phyloP scores from a whole-genome alignment of 1,284 basidiomycete species.

The Ustilago hordei region DNA sequence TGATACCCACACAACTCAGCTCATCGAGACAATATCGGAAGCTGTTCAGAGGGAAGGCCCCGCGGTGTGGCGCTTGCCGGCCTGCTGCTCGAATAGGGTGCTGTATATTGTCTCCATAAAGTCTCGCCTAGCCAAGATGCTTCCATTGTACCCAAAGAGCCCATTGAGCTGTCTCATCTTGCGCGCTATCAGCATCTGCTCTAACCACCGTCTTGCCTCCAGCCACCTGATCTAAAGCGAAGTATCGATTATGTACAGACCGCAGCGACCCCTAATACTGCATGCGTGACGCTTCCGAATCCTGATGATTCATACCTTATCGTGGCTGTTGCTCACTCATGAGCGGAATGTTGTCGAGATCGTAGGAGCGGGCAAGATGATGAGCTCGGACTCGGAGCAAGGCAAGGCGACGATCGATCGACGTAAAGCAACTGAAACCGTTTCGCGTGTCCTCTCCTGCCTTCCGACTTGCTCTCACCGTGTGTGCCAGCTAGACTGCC shows the following conservation, averaged over 20 bases:
- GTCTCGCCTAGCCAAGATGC: slow-evolving; percentile 11
- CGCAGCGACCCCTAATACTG: slow-evolving; percentile 23
- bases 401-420: slow-evolving; percentile 3
- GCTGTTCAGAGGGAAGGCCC: neutral
- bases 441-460: neutral
- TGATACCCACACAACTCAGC: slow-evolving; percentile 11
- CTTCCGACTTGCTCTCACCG: too few species aligned
- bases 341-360: neutral
- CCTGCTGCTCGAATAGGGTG: slow-evolving; percentile 32
- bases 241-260: slow-evolving; percentile 50
- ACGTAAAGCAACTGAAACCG: neutral
- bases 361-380: neutral
- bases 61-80: slow-evolving; percentile 27
- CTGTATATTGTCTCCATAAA: neutral
- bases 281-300: neutral
- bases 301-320: neutral
- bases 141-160: slow-evolving; percentile 61
- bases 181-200: slow-evolving; percentile 39
- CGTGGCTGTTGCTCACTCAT: neutral
- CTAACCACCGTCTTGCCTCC: slow-evolving; percentile 48
- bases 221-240: slow-evolving; percentile 45
- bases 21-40: slow-evolving; percentile 9
- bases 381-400: neutral
- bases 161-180: slow-evolving; percentile 32
- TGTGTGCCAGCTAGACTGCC: too few species aligned